Evolutionary conservation across 768 basidiomycete genomes (phyloP).

Genomic region (Cystofilobasidium capitatum): DNA sequence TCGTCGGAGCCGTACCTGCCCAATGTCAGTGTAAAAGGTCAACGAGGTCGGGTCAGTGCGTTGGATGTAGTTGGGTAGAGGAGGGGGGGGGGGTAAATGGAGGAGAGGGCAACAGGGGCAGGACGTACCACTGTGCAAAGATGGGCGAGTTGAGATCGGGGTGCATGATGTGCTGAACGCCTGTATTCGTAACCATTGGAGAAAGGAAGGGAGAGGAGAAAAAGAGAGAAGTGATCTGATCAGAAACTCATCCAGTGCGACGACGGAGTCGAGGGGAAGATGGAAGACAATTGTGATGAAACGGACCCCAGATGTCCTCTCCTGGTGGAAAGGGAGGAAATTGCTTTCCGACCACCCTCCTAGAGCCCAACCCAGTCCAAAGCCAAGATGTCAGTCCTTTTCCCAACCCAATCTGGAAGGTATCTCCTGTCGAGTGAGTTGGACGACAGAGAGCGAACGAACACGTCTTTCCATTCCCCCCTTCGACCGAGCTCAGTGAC

Average conservation of each 20-base stretch:
- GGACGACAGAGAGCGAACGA: not conserved
- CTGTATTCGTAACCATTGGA: not conserved
- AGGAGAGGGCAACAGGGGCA: not conserved
- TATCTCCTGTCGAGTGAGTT: not conserved
- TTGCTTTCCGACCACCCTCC: constrained; percentile 62
- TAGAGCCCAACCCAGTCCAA: not conserved
- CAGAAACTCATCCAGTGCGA: no score
- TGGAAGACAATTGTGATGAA: no score
- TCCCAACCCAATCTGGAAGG: not conserved
- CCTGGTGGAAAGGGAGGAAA: constrained; percentile 60
- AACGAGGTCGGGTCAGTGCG: no score
- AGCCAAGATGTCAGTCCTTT: not conserved
- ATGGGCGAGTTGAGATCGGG: constrained; percentile 53
- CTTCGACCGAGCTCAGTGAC: constrained; percentile 50
- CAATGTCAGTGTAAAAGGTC: not conserved
- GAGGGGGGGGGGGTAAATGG: not conserved
- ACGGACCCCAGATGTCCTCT: constrained; percentile 56
- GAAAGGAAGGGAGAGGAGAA: not conserved
- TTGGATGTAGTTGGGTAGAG: not conserved
- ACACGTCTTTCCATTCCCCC: constrained; percentile 54
- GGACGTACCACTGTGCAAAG: constrained; percentile 58
- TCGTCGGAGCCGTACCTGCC: constrained; percentile 43
- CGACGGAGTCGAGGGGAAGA: no score
- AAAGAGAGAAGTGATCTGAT: no score
- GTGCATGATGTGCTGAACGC: constrained; percentile 73